These are phyloP conservation scores for Populus hybrid DNA, from an alignment of 441 rosid species.

Conservation along the genomic window DNA sequence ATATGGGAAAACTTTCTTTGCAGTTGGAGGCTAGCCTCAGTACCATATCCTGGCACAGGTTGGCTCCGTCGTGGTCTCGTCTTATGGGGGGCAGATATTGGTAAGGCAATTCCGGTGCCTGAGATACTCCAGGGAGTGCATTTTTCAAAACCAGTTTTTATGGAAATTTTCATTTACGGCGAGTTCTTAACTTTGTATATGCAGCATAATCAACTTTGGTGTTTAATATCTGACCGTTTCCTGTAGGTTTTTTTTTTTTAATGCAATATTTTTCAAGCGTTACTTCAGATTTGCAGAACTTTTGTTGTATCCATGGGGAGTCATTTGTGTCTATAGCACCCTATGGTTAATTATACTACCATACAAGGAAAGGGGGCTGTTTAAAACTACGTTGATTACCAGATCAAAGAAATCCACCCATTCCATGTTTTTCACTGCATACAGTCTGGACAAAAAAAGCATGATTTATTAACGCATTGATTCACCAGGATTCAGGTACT, in stretches of 20 bases:
- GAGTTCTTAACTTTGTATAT: background rate
- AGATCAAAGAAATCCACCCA: background rate
- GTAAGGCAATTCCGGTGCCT: background rate
- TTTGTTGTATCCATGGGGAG: background rate
- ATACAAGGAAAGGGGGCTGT: background rate
- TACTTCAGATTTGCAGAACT: background rate
- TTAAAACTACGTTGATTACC: background rate
- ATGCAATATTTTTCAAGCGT: background rate
- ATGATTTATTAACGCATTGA: background rate
- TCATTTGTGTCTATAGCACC: background rate
- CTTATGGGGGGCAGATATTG: background rate
- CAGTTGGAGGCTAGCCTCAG: background rate
- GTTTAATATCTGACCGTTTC: background rate
- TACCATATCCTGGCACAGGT: background rate
- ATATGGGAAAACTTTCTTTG: background rate
- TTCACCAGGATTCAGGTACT: background rate
- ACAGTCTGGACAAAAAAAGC: background rate
- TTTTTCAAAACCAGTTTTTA: background rate
- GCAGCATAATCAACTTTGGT: background rate
- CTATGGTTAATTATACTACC: background rate
- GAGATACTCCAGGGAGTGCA: background rate
- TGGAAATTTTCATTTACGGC: background rate
- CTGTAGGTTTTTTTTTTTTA: background rate
- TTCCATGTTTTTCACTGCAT: background rate
- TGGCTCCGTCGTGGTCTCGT: background rate